Conservation (phyloP, 2,329 filamentous ascomycete genomes). For the Paecilomyces sp. region DNA sequence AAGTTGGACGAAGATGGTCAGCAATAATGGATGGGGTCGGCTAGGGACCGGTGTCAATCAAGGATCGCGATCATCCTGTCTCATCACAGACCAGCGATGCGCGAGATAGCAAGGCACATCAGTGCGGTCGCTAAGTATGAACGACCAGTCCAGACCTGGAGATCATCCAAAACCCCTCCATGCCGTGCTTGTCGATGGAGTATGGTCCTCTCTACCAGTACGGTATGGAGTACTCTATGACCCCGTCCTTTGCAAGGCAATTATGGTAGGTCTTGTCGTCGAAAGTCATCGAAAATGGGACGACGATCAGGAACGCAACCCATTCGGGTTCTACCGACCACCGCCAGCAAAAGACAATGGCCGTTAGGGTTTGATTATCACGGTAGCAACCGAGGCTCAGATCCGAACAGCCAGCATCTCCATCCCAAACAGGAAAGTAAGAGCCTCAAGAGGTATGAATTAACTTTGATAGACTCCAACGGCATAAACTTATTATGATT, state of each 20-base stretch:
- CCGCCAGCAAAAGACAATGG: not conserved
- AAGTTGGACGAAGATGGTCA: not conserved
- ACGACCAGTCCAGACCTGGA: not conserved
- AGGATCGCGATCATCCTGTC: not conserved
- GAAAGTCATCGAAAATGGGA: not conserved
- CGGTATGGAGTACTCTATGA: too few relatives aligned
- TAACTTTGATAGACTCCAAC: not conserved
- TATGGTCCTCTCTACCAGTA: too few relatives aligned
- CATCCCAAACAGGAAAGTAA: not conserved
- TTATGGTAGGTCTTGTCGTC: not conserved
- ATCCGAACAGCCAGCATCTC: not conserved
- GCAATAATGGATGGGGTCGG: not conserved
- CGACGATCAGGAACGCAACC: not conserved
- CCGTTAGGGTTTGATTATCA: not conserved
- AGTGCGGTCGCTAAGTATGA: not conserved
- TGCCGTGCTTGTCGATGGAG: not conserved
- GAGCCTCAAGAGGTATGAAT: not conserved
- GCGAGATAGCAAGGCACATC: not conserved
- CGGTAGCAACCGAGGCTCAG: not conserved
- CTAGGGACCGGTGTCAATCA: not conserved
- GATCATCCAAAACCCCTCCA: not conserved
- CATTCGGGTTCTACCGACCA: not conserved
- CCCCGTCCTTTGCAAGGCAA: not conserved
- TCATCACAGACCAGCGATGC: not conserved
- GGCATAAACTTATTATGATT: not conserved